Evolutionary conservation across 164 flowering plant genomes (phyloP).

Genomic region (Magnolia sinica): DNA sequence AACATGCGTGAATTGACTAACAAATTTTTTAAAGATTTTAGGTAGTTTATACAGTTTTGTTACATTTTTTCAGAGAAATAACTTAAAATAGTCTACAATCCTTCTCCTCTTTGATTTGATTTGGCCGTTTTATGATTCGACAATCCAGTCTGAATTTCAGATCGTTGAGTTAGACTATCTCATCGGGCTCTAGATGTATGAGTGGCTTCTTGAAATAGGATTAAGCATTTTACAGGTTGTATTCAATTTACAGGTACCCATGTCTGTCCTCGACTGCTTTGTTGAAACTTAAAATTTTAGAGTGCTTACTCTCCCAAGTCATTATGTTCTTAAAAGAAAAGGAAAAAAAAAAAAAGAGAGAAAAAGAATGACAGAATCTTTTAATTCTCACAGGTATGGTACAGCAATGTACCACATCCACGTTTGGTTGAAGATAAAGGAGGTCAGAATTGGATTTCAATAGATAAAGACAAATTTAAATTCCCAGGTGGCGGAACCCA

Average conservation of each 20-base stretch:
- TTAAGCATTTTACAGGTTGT: not conserved
- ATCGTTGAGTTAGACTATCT: not conserved
- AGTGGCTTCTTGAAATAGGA: not conserved
- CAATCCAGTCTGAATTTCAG: not conserved
- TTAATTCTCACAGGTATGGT: constrained; percentile 70
- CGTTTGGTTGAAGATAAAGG: constrained; percentile 95
- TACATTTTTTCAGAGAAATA: not conserved
- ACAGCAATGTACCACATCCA: constrained; percentile 86
- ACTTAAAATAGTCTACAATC: not conserved
- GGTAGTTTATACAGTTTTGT: too few species aligned
- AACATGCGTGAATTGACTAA: too few species aligned
- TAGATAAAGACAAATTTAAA: constrained; percentile 69
- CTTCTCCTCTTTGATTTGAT: not conserved
- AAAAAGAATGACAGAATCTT: not conserved
- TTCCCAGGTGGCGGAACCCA: constrained; percentile 99
- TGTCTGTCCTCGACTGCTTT: not conserved
- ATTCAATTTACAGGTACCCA: not conserved
- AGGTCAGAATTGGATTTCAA: constrained; percentile 92
- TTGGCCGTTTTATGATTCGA: not conserved
- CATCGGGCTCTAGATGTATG: not conserved
- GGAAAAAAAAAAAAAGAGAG: not conserved
- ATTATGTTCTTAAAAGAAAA: not conserved
- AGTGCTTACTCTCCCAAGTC: not conserved
- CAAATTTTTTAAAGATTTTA: too few species aligned
- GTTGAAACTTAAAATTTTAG: not conserved